Evolutionary conservation across 805 yeast species (phyloP).

Genomic region (Yamadazyma sp.): DNA sequence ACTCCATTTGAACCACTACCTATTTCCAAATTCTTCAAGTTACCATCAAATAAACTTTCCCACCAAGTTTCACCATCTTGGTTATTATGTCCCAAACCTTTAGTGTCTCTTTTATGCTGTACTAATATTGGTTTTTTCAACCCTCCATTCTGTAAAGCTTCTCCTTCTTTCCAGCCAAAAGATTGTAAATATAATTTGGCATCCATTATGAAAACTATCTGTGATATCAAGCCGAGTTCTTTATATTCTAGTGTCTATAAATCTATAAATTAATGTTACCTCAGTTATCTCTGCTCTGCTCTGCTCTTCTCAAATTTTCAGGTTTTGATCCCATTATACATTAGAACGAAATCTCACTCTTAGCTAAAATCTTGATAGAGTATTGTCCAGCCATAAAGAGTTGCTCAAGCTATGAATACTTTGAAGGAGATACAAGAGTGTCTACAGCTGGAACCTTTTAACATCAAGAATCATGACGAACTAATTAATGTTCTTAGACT

Average conservation of each 20-base stretch:
- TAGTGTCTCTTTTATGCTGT: constrained; percentile 83
- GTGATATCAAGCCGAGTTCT: too few species aligned
- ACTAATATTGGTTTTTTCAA: constrained; percentile 82
- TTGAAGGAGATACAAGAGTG: constrained; percentile 10
- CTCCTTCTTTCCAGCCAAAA: constrained; percentile 92
- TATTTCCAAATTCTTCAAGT: constrained; percentile 73
- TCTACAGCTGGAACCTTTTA: constrained; percentile 13
- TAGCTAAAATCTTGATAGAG: too few species aligned
- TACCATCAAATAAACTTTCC: constrained; percentile 95
- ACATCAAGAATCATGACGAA: constrained; percentile 14
- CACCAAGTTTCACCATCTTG: constrained; percentile 88
- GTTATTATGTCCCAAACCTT: constrained; percentile 81
- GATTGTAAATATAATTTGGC: constrained; percentile 67
- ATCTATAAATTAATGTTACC: too few species aligned
- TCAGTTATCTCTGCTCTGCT: background rate
- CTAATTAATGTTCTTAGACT: constrained; percentile 14
- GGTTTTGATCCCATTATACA: background rate
- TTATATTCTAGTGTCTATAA: background rate
- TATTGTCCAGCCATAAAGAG: too few species aligned
- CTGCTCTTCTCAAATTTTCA: constrained; percentile 4
- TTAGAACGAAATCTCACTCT: background rate
- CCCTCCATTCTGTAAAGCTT: constrained; percentile 77
- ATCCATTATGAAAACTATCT: constrained; percentile 73
- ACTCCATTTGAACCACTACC: constrained; percentile 32
- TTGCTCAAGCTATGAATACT: too few species aligned